Evolutionary conservation across 495 filamentous ascomycete genomes (phyloP).

Genomic region (Terfezia claveryi): DNA sequence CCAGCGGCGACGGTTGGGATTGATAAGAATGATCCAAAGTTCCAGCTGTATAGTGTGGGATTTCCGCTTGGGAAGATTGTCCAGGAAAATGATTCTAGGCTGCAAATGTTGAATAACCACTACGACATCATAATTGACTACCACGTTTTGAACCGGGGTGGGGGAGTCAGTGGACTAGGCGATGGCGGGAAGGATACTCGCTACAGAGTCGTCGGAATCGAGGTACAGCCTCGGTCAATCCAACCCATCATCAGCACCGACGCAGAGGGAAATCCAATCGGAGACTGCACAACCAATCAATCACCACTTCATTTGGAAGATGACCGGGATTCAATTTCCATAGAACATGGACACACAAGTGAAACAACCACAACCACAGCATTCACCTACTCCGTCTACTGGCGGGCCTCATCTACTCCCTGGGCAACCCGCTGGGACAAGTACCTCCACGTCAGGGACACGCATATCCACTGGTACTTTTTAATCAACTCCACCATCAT

Average conservation of each 20-base stretch:
- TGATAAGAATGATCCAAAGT: slow-evolving; percentile 45
- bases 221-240: slow-evolving; percentile 59
- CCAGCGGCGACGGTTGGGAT: slow-evolving; percentile 60
- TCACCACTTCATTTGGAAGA: neutral
- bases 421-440: slow-evolving; percentile 98
- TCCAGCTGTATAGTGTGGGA: slow-evolving; percentile 61
- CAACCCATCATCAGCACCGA: slow-evolving; percentile 25
- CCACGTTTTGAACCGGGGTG: slow-evolving; percentile 25
- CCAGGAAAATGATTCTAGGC: slow-evolving; percentile 23
- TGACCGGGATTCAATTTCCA: slow-evolving; percentile 16
- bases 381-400: slow-evolving; percentile 82
- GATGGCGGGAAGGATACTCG: slow-evolving; percentile 32
- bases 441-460: slow-evolving; percentile 85
- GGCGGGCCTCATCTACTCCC: slow-evolving; percentile 51
- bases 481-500: slow-evolving; percentile 87
- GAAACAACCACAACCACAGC: slow-evolving; percentile 24
- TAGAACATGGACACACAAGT: slow-evolving; percentile 24
- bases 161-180: neutral
- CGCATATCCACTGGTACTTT: slow-evolving; percentile 96
- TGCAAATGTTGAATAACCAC: slow-evolving; percentile 63
- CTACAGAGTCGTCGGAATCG: slow-evolving; percentile 73
- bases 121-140: slow-evolving; percentile 89
- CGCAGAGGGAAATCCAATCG: slow-evolving; percentile 30
- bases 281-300: slow-evolving; percentile 31
- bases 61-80: slow-evolving; percentile 57